Evolutionary conservation across 805 yeast species (phyloP).

Genomic region (Metschnikowia lochheadii): DNA sequence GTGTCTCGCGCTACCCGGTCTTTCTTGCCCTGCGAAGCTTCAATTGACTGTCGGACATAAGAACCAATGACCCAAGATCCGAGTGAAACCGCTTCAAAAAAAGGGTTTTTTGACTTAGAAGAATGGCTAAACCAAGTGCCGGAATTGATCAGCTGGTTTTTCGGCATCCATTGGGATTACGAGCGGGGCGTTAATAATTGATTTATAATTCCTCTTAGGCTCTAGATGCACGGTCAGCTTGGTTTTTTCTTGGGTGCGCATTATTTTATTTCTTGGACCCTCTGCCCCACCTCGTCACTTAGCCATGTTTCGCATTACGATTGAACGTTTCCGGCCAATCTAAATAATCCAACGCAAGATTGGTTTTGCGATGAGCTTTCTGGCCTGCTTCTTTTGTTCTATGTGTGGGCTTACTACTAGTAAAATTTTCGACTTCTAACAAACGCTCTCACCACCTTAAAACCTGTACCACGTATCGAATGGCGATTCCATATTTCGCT

Average conservation of each 20-base stretch:
- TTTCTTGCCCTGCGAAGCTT: background rate
- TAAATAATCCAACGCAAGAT: background rate
- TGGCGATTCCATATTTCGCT: no score
- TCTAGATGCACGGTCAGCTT: background rate
- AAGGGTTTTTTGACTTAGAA: no score
- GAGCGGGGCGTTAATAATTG: background rate
- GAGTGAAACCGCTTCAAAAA: no score
- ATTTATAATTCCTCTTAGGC: background rate
- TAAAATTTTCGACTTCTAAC: no score
- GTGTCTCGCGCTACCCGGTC: background rate
- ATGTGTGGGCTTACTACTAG: no score
- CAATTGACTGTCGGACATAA: background rate
- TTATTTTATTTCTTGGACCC: constrained; percentile 2
- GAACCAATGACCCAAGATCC: background rate
- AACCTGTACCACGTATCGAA: no score
- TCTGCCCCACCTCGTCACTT: background rate
- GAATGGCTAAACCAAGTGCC: no score
- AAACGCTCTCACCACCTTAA: no score
- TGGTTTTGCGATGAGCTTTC: background rate
- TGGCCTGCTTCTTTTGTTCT: no score
- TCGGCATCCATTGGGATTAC: background rate
- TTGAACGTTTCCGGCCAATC: background rate
- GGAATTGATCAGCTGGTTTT: no score
- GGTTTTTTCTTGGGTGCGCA: constrained; percentile 4
- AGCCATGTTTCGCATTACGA: background rate